phyloP scores from a whole-genome alignment of 208 protist genomes.

The Leishmania arabica region DNA sequence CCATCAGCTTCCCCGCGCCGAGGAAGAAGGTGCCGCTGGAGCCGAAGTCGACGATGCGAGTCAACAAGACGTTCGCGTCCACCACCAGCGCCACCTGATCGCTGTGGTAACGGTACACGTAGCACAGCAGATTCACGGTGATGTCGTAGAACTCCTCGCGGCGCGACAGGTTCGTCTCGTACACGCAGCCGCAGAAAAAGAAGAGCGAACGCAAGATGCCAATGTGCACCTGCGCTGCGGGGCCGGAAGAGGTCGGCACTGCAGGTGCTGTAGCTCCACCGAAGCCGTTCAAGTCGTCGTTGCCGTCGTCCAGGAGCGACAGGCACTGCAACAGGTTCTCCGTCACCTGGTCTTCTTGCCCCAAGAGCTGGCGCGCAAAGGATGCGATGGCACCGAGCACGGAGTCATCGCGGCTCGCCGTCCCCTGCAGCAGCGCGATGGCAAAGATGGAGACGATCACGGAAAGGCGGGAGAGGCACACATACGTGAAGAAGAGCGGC shows the following conservation, averaged over 20 bases:
- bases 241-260: background rate
- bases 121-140: conserved; percentile 67
- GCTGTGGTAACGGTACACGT: conserved; percentile 81
- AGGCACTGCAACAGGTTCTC: conserved; percentile 72
- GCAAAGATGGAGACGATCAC: conserved; percentile 83
- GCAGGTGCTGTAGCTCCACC: conserved; percentile 6
- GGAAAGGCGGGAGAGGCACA: conserved; percentile 84
- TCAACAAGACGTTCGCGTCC: conserved; percentile 77
- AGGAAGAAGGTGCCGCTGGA: conserved; percentile 60
- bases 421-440: conserved; percentile 68
- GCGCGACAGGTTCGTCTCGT: conserved; percentile 53
- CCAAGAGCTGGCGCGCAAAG: conserved; percentile 71
- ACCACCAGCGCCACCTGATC: conserved; percentile 58
- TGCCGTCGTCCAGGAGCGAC: conserved; percentile 35
- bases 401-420: conserved; percentile 36
- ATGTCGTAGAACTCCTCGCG: conserved; percentile 72
- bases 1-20: conserved; percentile 57
- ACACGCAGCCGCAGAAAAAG: conserved; percentile 83
- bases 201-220: conserved; percentile 84
- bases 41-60: conserved; percentile 53
- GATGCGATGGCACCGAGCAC: conserved; percentile 56
- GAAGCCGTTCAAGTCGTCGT: conserved; percentile 9
- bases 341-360: conserved; percentile 68
- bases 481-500: conserved; percentile 64
- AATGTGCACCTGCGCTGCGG: conserved; percentile 48